Evolutionary conservation across 441 rosid species (phyloP).

Genomic region (Aquilaria agallochum): DNA sequence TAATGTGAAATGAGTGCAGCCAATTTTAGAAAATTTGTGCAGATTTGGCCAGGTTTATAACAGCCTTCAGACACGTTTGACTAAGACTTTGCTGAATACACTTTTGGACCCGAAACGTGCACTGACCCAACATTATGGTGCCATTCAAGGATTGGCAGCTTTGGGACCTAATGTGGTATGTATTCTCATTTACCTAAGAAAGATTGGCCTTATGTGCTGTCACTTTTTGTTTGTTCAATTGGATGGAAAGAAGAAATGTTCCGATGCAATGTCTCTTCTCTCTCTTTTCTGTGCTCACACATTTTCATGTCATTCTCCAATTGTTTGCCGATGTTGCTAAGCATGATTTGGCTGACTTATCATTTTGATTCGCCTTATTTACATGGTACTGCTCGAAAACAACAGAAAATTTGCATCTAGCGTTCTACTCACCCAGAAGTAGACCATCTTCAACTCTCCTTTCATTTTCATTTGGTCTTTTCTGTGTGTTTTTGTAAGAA

Average conservation of each 20-base stretch:
- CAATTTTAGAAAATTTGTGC: constrained; percentile 16
- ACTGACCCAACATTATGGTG: constrained; percentile 91
- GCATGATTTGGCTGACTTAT: too few species aligned
- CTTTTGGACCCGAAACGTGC: constrained; percentile 83
- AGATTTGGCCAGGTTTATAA: constrained; percentile 78
- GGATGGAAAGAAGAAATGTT: too few species aligned
- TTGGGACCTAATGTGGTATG: constrained; percentile 86
- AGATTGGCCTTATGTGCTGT: not conserved
- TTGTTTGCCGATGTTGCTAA: not conserved
- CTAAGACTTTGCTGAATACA: constrained; percentile 80
- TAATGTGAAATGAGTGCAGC: too few species aligned
- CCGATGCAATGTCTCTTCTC: too few species aligned
- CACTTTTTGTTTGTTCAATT: not conserved
- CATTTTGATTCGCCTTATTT: too few species aligned
- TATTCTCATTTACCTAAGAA: not conserved
- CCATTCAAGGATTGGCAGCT: constrained; percentile 90
- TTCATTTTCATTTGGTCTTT: not conserved
- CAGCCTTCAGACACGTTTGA: constrained; percentile 87
- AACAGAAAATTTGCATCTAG: too few species aligned
- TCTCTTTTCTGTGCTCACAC: too few species aligned
- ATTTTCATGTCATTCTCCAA: too few species aligned
- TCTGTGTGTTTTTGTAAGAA: too few species aligned
- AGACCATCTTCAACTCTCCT: too few species aligned
- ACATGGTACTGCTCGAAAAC: too few species aligned
- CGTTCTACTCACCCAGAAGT: too few species aligned